Conservation (phyloP, 2,329 filamentous ascomycete genomes). For the Apiospora phragmitis region DNA sequence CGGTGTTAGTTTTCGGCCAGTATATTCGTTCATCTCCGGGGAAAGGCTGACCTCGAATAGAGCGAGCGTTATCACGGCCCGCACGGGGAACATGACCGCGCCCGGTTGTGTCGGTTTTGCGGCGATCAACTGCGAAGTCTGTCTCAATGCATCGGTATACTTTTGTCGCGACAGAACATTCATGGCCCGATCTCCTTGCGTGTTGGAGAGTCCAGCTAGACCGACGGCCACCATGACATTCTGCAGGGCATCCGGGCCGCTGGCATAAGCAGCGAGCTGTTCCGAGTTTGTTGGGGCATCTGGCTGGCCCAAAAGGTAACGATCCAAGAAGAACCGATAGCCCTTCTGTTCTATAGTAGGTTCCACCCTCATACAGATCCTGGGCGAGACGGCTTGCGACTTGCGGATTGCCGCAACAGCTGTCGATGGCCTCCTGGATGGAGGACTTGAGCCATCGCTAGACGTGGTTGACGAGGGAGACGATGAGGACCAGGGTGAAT, state of each 20-base stretch:
- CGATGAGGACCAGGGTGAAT: constrained; percentile 23
- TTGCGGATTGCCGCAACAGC: constrained; percentile 11
- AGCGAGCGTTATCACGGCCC: constrained; percentile 57
- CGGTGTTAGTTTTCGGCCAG: constrained; percentile 17
- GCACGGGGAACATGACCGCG: constrained; percentile 45
- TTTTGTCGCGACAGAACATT: constrained; percentile 49
- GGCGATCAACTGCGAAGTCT: constrained; percentile 43
- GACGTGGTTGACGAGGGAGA: constrained; percentile 23
- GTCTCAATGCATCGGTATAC: constrained; percentile 54
- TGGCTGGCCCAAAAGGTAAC: constrained; percentile 52
- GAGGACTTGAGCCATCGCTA: constrained; percentile 13
- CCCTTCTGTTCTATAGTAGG: constrained; percentile 47
- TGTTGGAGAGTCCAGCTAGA: constrained; percentile 57
- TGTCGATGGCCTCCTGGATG: constrained; percentile 8
- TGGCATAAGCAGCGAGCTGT: constrained; percentile 36
- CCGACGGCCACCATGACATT: constrained; percentile 59
- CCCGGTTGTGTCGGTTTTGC: constrained; percentile 32
- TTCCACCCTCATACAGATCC: constrained; percentile 36
- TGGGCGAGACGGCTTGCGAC: constrained; percentile 18
- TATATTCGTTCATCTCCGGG: background rate
- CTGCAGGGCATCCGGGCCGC: constrained; percentile 41
- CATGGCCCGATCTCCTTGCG: constrained; percentile 47
- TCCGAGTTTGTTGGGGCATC: constrained; percentile 44
- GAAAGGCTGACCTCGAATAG: constrained; percentile 56
- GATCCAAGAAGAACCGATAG: constrained; percentile 51